A percentile compares a stretch with the other conserved stretches of the same genome.
Conservation (phyloP, 1,284 basidiomycete species). For the Ceratobasidium sp. region DNA sequence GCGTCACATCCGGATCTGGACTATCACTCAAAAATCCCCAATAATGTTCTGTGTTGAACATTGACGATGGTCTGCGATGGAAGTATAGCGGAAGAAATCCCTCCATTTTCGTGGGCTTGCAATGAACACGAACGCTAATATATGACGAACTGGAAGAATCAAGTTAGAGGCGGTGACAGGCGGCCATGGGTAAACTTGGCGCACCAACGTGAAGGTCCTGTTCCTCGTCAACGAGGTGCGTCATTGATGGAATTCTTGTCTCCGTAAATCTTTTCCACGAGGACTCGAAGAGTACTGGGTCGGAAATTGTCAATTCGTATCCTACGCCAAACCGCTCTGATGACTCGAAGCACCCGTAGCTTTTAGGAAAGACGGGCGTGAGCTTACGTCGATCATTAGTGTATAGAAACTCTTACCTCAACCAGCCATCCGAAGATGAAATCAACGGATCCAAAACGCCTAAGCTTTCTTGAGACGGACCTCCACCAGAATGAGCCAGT, state of each 20-base stretch:
- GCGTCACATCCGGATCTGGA: neutral
- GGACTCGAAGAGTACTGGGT: neutral
- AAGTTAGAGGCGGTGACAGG: neutral
- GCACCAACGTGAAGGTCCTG: constrained; percentile 13
- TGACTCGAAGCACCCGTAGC: constrained; percentile 21
- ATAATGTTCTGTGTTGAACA: constrained; percentile 25
- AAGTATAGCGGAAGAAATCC: constrained; percentile 18
- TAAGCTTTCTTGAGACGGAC: neutral
- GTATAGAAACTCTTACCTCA: constrained; percentile 1
- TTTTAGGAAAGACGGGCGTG: neutral
- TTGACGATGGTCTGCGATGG: constrained; percentile 23
- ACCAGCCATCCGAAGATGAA: constrained; percentile 20
- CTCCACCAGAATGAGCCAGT: neutral
- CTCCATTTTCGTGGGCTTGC: neutral
- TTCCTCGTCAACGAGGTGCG: constrained; percentile 2
- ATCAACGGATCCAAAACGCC: neutral
- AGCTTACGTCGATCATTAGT: neutral
- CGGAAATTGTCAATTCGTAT: constrained; percentile 24
- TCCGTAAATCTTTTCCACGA: constrained; percentile 20
- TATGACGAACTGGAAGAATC: constrained; percentile 5
- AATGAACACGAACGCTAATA: constrained; percentile 12
- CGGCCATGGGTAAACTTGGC: neutral
- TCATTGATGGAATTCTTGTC: neutral
- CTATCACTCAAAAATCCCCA: constrained; percentile 30
- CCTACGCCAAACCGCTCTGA: neutral